Conservation (phyloP, 2,329 filamentous ascomycete genomes). For the Ascochyta lentis region DNA sequence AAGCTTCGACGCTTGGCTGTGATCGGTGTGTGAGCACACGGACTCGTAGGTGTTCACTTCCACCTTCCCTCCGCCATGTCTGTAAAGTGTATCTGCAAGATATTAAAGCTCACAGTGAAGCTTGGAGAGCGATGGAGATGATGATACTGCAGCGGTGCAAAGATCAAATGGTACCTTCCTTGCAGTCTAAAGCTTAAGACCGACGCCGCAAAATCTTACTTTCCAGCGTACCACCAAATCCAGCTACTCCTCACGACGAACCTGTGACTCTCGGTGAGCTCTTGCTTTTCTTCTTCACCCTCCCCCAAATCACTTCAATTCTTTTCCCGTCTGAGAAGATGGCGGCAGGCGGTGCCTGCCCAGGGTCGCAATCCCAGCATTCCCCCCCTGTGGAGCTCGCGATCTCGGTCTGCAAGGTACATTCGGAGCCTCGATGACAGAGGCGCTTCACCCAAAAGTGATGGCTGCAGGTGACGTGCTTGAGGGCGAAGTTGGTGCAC, state of each 20-base stretch:
- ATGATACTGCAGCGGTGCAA: too few relatives aligned
- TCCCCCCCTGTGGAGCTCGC: conserved; percentile 28
- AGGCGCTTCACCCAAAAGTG: conserved; percentile 26
- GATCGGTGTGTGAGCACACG: too few relatives aligned
- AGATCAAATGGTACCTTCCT: too few relatives aligned
- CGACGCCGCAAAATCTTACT: too few relatives aligned
- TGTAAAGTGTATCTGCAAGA: background rate
- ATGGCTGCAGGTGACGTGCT: conserved; percentile 31
- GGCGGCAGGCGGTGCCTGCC: conserved; percentile 30
- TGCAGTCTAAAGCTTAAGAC: too few relatives aligned
- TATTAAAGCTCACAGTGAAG: too few relatives aligned
- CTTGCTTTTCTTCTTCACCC: conserved; percentile 14
- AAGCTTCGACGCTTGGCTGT: too few relatives aligned
- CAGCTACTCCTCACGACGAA: background rate
- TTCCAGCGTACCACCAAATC: background rate
- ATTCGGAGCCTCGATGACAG: conserved; percentile 25
- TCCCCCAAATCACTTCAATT: conserved; percentile 27
- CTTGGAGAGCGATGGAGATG: too few relatives aligned
- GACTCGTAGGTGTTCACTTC: too few relatives aligned
- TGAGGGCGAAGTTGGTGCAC: conserved; percentile 33
- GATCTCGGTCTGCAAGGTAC: conserved; percentile 24
- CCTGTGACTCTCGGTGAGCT: conserved; percentile 4
- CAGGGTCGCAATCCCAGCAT: conserved; percentile 34
- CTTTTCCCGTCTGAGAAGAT: conserved; percentile 21
- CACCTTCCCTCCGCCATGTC: too few relatives aligned